Evolutionary conservation across 202 grass and related monocot genomes (phyloP), one percentile per base, ranked within the genome.

Genomic region (Digitaria exilis): DNA sequence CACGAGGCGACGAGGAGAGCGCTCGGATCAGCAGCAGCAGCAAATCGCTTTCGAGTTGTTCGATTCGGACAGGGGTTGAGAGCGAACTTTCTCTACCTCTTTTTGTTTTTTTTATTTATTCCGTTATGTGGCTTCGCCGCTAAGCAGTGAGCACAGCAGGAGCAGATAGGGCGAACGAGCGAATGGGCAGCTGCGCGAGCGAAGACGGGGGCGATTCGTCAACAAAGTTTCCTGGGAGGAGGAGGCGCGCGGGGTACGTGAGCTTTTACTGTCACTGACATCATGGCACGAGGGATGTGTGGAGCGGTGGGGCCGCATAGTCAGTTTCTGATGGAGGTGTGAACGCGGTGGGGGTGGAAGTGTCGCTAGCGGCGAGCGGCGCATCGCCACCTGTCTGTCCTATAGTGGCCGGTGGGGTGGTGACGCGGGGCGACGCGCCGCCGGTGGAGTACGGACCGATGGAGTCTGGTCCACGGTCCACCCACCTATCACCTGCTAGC

Each of bases 101-200:
- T 34, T 75, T 66, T 35, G 18, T 9, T 25, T 6, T 28, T 9
- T 21, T 57, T 39, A 25, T 63, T 1, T 22, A 14, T 13, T 31
- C 30, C 9, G 16, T 31, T 39, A 10, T 80, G 2, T 80, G 19
- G 59, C 81, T 80, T 88, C 76, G 69, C 81, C 69, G 81, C 81
- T 35, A 87, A 54, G 52, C 54, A 22, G 37, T 39, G 37, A 39
- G 37, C 37, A 39, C 37, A 39, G 37, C 13, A 26, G 65, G 18
- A 39, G 37, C 13, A 26, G 65, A 22, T 58, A 35, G 34, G 37
- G n/a, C n/a, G n/a, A 42, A 31, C 29, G 14, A 12, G 22, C 51
- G 45, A 37, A 32, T 32, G 19, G 22, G 6, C 4, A 21, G 37
- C 37, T 39, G 37, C 37, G 37, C 35, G 42, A 19, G 17, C 50